These are phyloP conservation scores for Mentha longifolia DNA, from an alignment of 257 asterid species.

Conservation along the genomic window DNA sequence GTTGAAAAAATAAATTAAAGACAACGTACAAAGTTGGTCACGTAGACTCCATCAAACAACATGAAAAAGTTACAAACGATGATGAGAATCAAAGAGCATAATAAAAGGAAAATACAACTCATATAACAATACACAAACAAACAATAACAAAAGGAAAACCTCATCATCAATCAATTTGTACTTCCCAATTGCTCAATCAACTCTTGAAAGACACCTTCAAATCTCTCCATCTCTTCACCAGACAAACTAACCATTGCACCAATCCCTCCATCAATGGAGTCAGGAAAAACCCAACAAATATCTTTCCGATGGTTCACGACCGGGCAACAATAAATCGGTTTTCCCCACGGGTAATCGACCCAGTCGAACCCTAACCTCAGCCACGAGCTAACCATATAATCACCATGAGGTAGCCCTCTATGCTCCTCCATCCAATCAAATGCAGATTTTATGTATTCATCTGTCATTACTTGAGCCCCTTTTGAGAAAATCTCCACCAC, in stretches of 20 bases:
- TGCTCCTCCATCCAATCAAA: conserved; percentile 63
- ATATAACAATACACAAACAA: background rate
- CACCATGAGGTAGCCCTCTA: conserved; percentile 67
- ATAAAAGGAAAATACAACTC: background rate
- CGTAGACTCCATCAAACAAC: too few species aligned
- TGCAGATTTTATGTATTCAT: conserved; percentile 57
- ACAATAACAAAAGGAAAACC: background rate
- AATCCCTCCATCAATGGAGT: background rate
- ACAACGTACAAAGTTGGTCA: too few species aligned
- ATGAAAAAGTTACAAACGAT: too few species aligned
- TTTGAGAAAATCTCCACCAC: conserved; percentile 42
- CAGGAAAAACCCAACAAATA: background rate
- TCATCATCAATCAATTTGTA: background rate
- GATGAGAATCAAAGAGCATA: background rate
- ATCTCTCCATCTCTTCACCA: conserved; percentile 1
- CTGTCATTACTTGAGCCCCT: conserved; percentile 47
- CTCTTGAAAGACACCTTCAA: background rate
- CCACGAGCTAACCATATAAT: conserved; percentile 65
- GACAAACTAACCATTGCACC: background rate
- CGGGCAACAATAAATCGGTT: conserved; percentile 56
- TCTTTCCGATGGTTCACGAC: conserved; percentile 40
- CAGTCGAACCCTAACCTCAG: conserved; percentile 55
- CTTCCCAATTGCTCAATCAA: background rate
- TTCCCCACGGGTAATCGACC: conserved; percentile 65
- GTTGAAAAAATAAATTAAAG: too few species aligned